Evolutionary conservation across 495 filamentous ascomycete species (phyloP).

Genomic region (Penicillium lagena): DNA sequence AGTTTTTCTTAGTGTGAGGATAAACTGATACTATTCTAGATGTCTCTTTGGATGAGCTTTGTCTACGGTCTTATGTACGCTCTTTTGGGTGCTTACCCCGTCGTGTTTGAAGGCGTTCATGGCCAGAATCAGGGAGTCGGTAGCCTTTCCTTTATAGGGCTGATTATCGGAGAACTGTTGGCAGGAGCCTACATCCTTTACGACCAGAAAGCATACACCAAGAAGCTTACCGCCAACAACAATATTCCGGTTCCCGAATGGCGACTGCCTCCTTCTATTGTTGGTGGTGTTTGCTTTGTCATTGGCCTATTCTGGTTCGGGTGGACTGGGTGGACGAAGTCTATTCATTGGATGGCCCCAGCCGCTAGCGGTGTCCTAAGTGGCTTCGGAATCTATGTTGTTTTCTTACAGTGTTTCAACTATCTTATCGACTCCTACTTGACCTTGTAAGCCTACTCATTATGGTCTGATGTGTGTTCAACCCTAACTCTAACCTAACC

Average conservation of each 20-base stretch:
- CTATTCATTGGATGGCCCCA: conserved; percentile 80
- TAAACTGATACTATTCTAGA: too few species aligned
- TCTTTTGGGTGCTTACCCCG: conserved; percentile 38
- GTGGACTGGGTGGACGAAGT: conserved; percentile 62
- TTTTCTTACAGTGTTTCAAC: conserved; percentile 81
- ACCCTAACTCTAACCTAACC: too few species aligned
- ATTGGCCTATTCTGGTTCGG: conserved; percentile 83
- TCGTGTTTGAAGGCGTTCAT: conserved; percentile 34
- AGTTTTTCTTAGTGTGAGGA: too few species aligned
- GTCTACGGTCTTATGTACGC: conserved; percentile 40
- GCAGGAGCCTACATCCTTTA: conserved; percentile 26
- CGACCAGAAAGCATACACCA: conserved; percentile 27
- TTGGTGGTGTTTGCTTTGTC: conserved; percentile 68
- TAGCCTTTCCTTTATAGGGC: conserved; percentile 37
- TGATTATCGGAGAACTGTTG: conserved; percentile 35
- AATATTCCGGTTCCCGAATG: conserved; percentile 76
- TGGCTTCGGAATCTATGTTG: conserved; percentile 62
- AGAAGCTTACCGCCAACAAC: conserved; percentile 66
- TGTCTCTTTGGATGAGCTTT: conserved; percentile 31
- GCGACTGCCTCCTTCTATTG: conserved; percentile 74
- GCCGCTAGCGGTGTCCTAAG: conserved; percentile 63
- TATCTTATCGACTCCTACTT: conserved; percentile 87
- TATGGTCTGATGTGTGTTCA: neutral
- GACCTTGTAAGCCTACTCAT: conserved; percentile 57
- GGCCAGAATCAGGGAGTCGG: conserved; percentile 31